Base-by-base conservation (phyloP, 1,284 basidiomycete genomes). In the Pulveroboletus ridleyi region DNA sequence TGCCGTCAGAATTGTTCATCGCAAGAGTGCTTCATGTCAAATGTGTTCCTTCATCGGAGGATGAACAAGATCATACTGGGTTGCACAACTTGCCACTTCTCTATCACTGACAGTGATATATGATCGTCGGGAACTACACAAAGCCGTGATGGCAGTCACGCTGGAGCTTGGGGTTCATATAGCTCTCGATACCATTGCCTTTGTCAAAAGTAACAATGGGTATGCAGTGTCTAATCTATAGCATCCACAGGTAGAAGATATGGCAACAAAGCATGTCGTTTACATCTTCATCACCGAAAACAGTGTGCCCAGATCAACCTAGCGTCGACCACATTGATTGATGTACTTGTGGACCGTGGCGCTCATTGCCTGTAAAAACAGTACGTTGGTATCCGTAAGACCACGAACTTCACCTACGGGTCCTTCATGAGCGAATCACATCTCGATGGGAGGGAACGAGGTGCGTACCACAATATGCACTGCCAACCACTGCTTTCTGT, bases 291-390 rank as follows among this genome's bases (percentile, higher is more conserved):
- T 91, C 74, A 47, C 89, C 87, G 79, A 96, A 96, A 69, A 98
- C 77, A 58, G 80, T 72, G 61, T 83, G 79, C 78, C 65, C 6
- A 98, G 84, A 70, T 94, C 89, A 35, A 98, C 93, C 89, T 91
- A 98, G 67, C 94, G 84, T 68, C 95, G 83, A 42, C 93, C 95
- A 75, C 91, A 95, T 75, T 89, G 87, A 65, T 92, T 83, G 41
- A 97, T 83, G 73, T 97, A 94, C 74, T 88, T 90, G 66, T 92
- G 84, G 0, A 93, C 89, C 22, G 88, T 87, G 0, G 70, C 76
- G 0, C 79, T 76, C 77, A 96, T 84, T 6, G 74, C 72, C 2
- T 76, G 65, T 25, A 97, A 80, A 33, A 89, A 81, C 0, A 66
- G 71, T 1, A 71, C 62, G 69, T 95, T 92, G 42, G 80, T 79